A percentile compares a stretch with the other conserved stretches of the same genome.
phyloP scores from a whole-genome alignment of 2,329 filamentous ascomycete species.

The Diaporthe eres region DNA sequence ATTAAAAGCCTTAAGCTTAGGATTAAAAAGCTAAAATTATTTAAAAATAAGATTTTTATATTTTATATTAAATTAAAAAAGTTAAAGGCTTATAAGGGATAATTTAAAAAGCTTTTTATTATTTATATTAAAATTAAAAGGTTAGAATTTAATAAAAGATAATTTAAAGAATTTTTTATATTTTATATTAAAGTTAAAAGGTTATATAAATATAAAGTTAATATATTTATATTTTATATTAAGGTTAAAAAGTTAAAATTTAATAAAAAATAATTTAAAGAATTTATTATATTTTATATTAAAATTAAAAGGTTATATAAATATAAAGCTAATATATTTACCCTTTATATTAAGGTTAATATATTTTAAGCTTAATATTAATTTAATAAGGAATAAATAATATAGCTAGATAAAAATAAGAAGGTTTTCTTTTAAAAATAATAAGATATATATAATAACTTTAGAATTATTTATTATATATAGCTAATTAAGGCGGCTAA shows the following conservation, averaged over 20 bases:
- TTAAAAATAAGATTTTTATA: not conserved
- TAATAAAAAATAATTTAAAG: no score
- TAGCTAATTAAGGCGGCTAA: not conserved
- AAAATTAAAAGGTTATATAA: no score
- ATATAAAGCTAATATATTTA: not conserved
- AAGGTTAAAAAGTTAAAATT: no score
- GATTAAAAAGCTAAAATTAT: not conserved
- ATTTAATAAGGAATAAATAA: not conserved
- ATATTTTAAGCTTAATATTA: not conserved
- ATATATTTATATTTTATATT: no score
- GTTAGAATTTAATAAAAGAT: no score
- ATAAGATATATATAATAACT: not conserved
- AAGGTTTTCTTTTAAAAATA: not conserved
- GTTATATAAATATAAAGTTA: no score
- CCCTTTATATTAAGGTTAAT: not conserved
- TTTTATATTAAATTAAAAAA: not conserved
- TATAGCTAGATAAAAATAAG: not conserved
- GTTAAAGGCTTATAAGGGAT: no score
- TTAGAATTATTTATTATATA: not conserved
- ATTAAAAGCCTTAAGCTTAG: not conserved
- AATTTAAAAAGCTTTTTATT: no score
- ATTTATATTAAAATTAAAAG: no score
- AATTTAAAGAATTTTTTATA: no score
- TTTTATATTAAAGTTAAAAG: no score
- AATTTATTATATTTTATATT: no score